These are phyloP conservation scores for Naganishia onofrii DNA, from an alignment of 768 basidiomycete species.

Conservation along the genomic window DNA sequence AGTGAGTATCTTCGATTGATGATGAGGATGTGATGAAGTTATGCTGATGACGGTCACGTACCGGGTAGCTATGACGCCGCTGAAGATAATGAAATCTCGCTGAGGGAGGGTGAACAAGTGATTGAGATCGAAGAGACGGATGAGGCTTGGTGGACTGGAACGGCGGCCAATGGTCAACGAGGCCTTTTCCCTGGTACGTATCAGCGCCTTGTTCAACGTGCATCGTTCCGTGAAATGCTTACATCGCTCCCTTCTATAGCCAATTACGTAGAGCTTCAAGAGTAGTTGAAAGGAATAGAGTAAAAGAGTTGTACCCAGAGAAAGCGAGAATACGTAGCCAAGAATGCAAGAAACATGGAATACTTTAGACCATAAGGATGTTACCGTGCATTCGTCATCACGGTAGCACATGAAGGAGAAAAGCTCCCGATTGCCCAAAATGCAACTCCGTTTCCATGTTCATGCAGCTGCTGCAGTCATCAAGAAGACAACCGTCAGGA, in stretches of 20 bases:
- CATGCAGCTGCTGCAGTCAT: too few relatives aligned
- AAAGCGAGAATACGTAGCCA: neutral
- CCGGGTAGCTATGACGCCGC: conserved; percentile 74
- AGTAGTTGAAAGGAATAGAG: neutral
- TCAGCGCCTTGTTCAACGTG: too few relatives aligned
- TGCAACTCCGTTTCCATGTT: too few relatives aligned
- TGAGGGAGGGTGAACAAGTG: conserved; percentile 78
- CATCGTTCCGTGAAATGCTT: neutral
- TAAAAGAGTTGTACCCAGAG: neutral
- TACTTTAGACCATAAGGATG: neutral
- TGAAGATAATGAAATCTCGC: conserved; percentile 86
- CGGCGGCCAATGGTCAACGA: conserved; percentile 35
- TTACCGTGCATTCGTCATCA: neutral
- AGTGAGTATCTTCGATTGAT: conserved; percentile 63
- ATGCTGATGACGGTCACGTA: neutral
- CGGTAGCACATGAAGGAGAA: neutral
- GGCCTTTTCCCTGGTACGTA: conserved; percentile 51
- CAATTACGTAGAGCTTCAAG: neutral
- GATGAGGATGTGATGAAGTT: too few relatives aligned
- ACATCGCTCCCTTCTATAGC: neutral
- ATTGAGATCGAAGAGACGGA: conserved; percentile 65
- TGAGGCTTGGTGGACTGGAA: conserved; percentile 45
- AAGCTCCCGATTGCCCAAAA: neutral
- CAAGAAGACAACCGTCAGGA: too few relatives aligned
- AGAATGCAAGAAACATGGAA: neutral